These are phyloP conservation scores for Beauveria sp. DNA, from an alignment of 2,329 filamentous ascomycete species.

Conservation along the genomic window DNA sequence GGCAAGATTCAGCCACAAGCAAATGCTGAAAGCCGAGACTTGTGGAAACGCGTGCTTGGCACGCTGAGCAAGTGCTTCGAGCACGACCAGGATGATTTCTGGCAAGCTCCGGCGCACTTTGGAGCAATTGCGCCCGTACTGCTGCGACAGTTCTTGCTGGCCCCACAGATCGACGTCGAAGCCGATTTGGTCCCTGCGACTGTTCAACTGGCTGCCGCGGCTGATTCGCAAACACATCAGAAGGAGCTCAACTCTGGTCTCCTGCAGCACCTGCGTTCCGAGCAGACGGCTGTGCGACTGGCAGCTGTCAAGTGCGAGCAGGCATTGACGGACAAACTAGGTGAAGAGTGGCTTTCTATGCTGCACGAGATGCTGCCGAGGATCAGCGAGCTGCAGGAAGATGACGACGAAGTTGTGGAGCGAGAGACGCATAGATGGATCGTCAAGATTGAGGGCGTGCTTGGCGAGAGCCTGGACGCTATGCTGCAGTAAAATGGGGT, in stretches of 20 bases:
- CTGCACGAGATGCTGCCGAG: constrained; percentile 93
- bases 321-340: constrained; percentile 67
- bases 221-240: constrained; percentile 81
- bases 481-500: constrained; percentile 69
- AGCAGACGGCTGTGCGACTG: constrained; percentile 63
- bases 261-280: constrained; percentile 69
- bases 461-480: constrained; percentile 83
- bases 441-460: constrained; percentile 74
- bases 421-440: constrained; percentile 87
- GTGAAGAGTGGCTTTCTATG: constrained; percentile 88
- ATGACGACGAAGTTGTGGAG: constrained; percentile 92
- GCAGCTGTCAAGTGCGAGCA: constrained; percentile 79
- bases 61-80: constrained; percentile 71
- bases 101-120: constrained; percentile 88
- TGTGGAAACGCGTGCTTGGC: constrained; percentile 63
- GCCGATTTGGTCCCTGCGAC: constrained; percentile 63
- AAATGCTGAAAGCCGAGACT: constrained; percentile 42
- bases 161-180: constrained; percentile 32
- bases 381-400: constrained; percentile 91
- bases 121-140: constrained; percentile 61
- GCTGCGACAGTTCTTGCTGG: constrained; percentile 55
- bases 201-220: constrained; percentile 69
- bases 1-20: constrained; percentile 33
- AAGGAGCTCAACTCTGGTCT: constrained; percentile 78
- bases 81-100: constrained; percentile 91